Evolutionary conservation across 2,329 filamentous ascomycete genomes (phyloP).

Genomic region (Oidium heveae): DNA sequence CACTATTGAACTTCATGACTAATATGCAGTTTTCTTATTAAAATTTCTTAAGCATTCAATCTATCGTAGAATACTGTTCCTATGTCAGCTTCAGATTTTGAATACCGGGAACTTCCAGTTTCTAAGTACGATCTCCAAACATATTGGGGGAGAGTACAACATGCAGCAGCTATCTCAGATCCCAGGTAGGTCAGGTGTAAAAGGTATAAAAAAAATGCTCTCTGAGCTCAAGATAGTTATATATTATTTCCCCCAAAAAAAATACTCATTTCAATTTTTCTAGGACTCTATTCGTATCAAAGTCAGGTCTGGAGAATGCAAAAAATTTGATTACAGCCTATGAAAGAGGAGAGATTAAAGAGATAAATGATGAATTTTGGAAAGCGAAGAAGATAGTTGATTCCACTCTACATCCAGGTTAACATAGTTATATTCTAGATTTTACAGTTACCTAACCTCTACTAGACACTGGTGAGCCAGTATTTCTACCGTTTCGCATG

Average conservation of each 20-base stretch:
- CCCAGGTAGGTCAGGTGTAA: slow-evolving; percentile 46
- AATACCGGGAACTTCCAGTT: slow-evolving; percentile 56
- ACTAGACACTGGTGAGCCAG: slow-evolving; percentile 70
- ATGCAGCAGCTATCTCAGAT: slow-evolving; percentile 75
- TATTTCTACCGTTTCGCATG: slow-evolving; percentile 93
- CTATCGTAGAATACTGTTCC: neutral
- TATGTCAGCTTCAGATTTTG: slow-evolving; percentile 42
- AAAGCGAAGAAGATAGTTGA: slow-evolving; percentile 91
- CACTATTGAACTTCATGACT: too few species aligned
- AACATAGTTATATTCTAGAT: slow-evolving; percentile 7
- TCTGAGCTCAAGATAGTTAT: too few species aligned
- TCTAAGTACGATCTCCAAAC: slow-evolving; percentile 84
- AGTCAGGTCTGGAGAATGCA: slow-evolving; percentile 56
- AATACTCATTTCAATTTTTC: too few species aligned
- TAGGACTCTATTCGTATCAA: slow-evolving; percentile 68
- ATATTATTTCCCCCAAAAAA: too few species aligned
- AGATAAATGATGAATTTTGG: slow-evolving; percentile 85
- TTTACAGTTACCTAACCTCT: slow-evolving; percentile 2
- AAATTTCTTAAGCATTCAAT: too few species aligned
- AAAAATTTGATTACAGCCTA: slow-evolving; percentile 63
- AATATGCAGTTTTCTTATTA: too few species aligned
- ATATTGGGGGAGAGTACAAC: slow-evolving; percentile 84
- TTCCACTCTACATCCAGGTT: slow-evolving; percentile 86
- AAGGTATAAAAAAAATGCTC: too few species aligned
- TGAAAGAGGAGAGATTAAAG: slow-evolving; percentile 54